Base-by-base conservation (phyloP, 352 stramenopile species). In the Phytophthora capsici region DNA sequence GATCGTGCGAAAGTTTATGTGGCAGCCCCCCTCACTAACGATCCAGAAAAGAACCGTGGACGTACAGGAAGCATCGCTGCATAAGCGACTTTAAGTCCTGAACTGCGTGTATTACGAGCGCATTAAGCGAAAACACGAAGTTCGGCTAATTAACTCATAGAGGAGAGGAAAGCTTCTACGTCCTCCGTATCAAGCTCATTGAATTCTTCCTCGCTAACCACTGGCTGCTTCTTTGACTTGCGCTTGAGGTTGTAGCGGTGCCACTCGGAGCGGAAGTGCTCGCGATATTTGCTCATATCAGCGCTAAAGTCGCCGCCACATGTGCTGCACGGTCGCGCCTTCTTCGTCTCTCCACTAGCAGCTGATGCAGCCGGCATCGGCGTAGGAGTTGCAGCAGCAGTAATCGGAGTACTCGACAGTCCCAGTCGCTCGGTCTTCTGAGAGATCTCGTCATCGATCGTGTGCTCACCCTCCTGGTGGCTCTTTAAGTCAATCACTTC, bases 191-290 rank as follows among this genome's bases (percentile, higher is more conserved):
- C 73, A 14, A 94, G 69, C 12, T 69, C 52, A 6, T 78, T 60
- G 55, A 94, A 95, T 10, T 82, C 74, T 19, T 69, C 77, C 66
- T 92, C 78, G 47, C 72, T 84, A 54, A 98, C 85, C 19, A 91
- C 59, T 5, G 78, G 49, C 52, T 82, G 69, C 55, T 93, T 95
- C 57, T 95, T 96, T 44, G 97, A 76, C 71, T 99, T 99, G 32
- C 97, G 73, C 67, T 98, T 98, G 37, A 99, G 88, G 77, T 99
- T 99, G 82, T 98, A 99, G 34, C 94, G 87, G 71, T 99, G 96
- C 94, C 96, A 99, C 63, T 99, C 95, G 37, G 86, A 96, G 25
- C 93, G 90, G 74, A 99, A 99, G 71, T 99, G 97, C 38, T 95
- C 81, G 32, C 96, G 85, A 67, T 98, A 98, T 38, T 80, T 78